Conservation (phyloP, 2,329 filamentous ascomycete genomes). For the Sodiomyces alkalinus region DNA sequence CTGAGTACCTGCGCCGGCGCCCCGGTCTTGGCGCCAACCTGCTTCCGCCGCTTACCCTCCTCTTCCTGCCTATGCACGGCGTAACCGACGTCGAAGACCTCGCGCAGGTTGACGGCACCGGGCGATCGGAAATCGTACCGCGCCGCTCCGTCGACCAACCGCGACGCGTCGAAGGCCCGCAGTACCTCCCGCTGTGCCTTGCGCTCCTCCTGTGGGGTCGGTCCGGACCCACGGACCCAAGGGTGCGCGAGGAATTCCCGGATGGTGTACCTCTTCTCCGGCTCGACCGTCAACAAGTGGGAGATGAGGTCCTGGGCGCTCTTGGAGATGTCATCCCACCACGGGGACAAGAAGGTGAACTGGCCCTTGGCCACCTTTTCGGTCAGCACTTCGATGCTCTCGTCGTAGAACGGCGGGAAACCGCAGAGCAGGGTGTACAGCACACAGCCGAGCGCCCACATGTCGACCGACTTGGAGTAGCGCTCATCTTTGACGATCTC, state of each 20-base stretch:
- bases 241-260: constrained; percentile 86
- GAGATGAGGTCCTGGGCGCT: constrained; percentile 87
- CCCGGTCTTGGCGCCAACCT: constrained; percentile 57
- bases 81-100: constrained; percentile 97
- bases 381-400: constrained; percentile 90
- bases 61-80: constrained; percentile 95
- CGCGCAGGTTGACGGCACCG: constrained; percentile 84
- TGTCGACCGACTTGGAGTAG: constrained; percentile 97
- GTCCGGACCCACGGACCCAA: constrained; percentile 62
- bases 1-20: constrained; percentile 36
- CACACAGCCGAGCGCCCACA: constrained; percentile 97
- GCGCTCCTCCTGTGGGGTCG: constrained; percentile 43
- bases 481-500: constrained; percentile 98
- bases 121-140: constrained; percentile 90
- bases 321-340: constrained; percentile 98
- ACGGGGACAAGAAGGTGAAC: constrained; percentile 94
- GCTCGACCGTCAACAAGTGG: constrained; percentile 86
- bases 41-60: constrained; percentile 81
- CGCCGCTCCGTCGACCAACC: constrained; percentile 42
- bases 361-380: constrained; percentile 95
- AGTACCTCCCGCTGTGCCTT: constrained; percentile 30
- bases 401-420: constrained; percentile 96
- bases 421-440: constrained; percentile 93
- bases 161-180: constrained; percentile 40
- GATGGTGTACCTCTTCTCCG: constrained; percentile 89